Evolutionary conservation across 1,284 basidiomycete species (phyloP).

Genomic region (Erythrobasidium hasegawianum): DNA sequence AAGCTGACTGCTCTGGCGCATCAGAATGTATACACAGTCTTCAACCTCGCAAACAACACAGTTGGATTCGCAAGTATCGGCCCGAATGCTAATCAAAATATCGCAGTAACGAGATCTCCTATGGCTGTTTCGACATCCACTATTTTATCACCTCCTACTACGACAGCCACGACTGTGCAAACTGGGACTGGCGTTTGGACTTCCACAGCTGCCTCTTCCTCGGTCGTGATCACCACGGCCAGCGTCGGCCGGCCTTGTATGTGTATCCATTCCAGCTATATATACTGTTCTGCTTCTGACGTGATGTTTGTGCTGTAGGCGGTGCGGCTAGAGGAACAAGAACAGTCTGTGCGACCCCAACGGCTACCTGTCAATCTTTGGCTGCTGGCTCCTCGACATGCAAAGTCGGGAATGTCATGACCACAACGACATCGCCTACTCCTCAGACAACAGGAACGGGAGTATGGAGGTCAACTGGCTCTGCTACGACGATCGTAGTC

Average conservation of each 20-base stretch:
- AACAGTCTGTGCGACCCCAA: background rate
- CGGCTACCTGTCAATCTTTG: background rate
- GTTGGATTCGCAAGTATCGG: conserved; percentile 51
- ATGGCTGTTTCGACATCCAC: background rate
- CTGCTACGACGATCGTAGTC: background rate
- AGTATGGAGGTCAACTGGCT: background rate
- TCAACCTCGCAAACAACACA: conserved; percentile 49
- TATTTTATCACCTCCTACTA: background rate
- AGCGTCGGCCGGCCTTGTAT: background rate
- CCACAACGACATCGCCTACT: background rate
- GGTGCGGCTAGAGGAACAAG: background rate
- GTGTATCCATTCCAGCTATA: too few species aligned
- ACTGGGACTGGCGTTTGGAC: background rate
- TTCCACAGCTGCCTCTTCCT: background rate
- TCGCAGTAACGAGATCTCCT: background rate
- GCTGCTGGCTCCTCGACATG: background rate
- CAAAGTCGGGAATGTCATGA: background rate
- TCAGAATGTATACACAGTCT: conserved; percentile 46
- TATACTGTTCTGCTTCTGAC: too few species aligned
- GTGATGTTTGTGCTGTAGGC: background rate
- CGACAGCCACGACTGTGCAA: background rate
- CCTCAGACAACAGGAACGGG: background rate
- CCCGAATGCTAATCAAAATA: background rate
- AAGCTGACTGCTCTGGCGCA: background rate
- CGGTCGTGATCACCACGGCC: background rate